Conservation (phyloP, 176 grass and related monocot genomes). For the Puya raimondii region DNA sequence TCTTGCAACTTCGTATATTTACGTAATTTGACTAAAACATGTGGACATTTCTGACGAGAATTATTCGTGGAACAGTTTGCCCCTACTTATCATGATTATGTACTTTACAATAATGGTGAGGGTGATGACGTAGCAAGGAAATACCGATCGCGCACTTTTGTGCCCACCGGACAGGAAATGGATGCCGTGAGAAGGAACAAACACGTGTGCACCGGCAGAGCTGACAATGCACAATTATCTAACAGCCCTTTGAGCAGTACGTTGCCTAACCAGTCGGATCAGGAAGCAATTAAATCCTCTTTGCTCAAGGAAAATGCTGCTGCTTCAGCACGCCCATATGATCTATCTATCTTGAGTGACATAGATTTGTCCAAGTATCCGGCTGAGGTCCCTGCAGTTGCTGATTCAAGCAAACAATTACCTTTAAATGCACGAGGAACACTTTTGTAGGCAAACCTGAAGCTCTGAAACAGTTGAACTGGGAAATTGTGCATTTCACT, state of each 20-base stretch:
- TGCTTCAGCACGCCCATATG: constrained; percentile 52
- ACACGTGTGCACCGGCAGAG: constrained; percentile 6
- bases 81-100: constrained; percentile 90
- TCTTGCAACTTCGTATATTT: neutral
- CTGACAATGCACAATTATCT: constrained; percentile 27
- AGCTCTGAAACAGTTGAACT: neutral
- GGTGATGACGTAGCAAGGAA: constrained; percentile 44
- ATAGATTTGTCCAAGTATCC: constrained; percentile 50
- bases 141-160: constrained; percentile 54
- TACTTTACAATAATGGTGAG: constrained; percentile 73
- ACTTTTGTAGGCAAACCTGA: neutral
- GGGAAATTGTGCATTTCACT: neutral
- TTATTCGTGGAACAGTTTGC: constrained; percentile 41
- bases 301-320: constrained; percentile 60
- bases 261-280: constrained; percentile 28
- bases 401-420: constrained; percentile 47
- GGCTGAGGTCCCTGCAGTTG: constrained; percentile 39
- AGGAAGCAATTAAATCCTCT: constrained; percentile 76
- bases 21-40: neutral
- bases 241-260: constrained; percentile 1
- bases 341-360: constrained; percentile 38
- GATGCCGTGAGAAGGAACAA: constrained; percentile 46
- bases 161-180: constrained; percentile 54
- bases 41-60: neutral
- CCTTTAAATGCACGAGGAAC: constrained; percentile 10